A percentile compares a stretch with the other conserved stretches of the same genome.
These are phyloP conservation scores for Tricholoma matsutake DNA, from an alignment of 768 basidiomycete genomes.

Conservation along the genomic window DNA sequence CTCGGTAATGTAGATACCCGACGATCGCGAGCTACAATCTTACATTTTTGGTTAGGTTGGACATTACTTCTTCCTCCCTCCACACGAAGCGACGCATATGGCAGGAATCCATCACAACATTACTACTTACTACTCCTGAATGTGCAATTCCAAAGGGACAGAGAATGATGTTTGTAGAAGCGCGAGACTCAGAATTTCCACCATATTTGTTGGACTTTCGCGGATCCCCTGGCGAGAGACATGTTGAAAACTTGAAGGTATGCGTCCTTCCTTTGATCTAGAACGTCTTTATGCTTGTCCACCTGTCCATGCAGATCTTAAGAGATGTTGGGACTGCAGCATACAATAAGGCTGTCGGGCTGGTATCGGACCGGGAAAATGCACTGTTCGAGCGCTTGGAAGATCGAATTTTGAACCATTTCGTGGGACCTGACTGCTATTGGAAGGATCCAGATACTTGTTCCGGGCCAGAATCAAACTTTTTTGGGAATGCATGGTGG, in stretches of 20 bases:
- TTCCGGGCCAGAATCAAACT: constrained; percentile 34
- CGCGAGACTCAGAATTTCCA: constrained; percentile 54
- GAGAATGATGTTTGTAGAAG: constrained; percentile 56
- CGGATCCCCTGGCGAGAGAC: constrained; percentile 65
- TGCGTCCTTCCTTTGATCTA: not conserved
- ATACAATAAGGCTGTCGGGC: constrained; percentile 51
- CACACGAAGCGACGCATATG: constrained; percentile 72
- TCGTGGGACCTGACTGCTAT: constrained; percentile 71
- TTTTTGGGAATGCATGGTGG: constrained; percentile 79
- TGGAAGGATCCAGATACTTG: constrained; percentile 44
- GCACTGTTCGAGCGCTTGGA: constrained; percentile 45
- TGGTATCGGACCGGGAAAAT: constrained; percentile 45
- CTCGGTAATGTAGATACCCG: constrained; percentile 39
- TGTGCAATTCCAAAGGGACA: constrained; percentile 59
- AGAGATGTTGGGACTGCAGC: constrained; percentile 60
- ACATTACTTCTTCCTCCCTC: constrained; percentile 50
- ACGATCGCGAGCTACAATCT: not conserved
- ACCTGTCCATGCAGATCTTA: constrained; percentile 49
- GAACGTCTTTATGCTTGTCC: not conserved
- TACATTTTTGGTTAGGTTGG: constrained; percentile 39
- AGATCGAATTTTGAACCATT: constrained; percentile 51
- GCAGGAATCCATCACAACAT: constrained; percentile 71
- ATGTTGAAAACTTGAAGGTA: constrained; percentile 79
- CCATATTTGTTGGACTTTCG: constrained; percentile 67
- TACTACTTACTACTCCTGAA: constrained; percentile 58